phyloP scores from a whole-genome alignment of 1,284 basidiomycete species.

The Sporisorium sorghi region DNA sequence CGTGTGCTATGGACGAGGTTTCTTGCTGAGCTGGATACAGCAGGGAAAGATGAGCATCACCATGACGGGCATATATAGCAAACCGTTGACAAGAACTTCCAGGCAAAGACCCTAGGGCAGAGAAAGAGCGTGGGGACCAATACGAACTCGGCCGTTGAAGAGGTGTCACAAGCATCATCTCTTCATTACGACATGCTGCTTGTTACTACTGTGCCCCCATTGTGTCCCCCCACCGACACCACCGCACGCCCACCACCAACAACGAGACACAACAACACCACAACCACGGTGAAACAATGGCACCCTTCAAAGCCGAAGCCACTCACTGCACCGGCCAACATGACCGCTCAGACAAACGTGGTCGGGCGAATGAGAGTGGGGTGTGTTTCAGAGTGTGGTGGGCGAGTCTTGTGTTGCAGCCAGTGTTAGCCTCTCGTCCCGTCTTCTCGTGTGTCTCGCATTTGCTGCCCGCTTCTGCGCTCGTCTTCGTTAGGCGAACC shows the following conservation, averaged over 20 bases:
- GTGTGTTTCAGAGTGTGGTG: no score
- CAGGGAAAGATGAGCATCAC: neutral
- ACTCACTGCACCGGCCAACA: no score
- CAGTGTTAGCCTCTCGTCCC: no score
- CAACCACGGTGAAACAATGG: no score
- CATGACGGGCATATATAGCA: neutral
- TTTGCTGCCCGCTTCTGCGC: no score
- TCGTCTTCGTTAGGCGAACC: no score
- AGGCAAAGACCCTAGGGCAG: neutral
- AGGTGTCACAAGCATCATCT: neutral
- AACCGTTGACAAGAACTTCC: neutral
- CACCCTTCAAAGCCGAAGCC: neutral
- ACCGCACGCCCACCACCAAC: neutral
- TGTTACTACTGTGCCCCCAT: neutral
- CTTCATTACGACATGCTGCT: constrained; percentile 2
- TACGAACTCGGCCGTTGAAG: neutral
- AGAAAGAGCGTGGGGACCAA: neutral
- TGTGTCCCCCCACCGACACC: neutral
- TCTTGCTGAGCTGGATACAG: neutral
- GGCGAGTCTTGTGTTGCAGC: no score
- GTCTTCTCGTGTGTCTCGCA: no score
- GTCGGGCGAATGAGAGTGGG: no score
- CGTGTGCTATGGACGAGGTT: neutral
- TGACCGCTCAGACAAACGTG: no score
- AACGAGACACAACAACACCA: neutral